These are phyloP conservation scores for Stropharia rugosoannulata DNA, from an alignment of 768 basidiomycete genomes.

Conservation along the genomic window DNA sequence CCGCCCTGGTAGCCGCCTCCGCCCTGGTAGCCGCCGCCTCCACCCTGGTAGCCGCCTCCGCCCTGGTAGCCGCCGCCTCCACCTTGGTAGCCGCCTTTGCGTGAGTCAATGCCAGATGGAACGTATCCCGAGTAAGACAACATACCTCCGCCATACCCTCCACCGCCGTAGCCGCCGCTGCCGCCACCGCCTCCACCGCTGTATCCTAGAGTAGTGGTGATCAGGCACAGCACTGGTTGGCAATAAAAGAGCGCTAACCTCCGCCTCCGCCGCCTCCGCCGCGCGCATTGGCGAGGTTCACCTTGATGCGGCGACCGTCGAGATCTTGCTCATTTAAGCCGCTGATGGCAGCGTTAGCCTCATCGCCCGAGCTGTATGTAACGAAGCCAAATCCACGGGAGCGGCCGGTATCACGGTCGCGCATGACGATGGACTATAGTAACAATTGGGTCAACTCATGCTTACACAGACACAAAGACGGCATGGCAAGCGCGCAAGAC, in stretches of 20 bases:
- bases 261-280: slow-evolving; percentile 54
- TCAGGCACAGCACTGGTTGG: slow-evolving; percentile 3
- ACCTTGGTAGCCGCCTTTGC: not conserved
- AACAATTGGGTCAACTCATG: slow-evolving; percentile 38
- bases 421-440: slow-evolving; percentile 92
- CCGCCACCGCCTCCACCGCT: slow-evolving; percentile 20
- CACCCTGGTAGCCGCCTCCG: slow-evolving; percentile 18
- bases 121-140: too few species aligned
- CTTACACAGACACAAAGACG: slow-evolving; percentile 23
- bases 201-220: slow-evolving; percentile 20
- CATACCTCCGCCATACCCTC: slow-evolving; percentile 20
- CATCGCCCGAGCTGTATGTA: slow-evolving; percentile 57
- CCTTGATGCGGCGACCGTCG: slow-evolving; percentile 89
- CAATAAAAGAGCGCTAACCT: slow-evolving; percentile 17
- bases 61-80: slow-evolving; percentile 21
- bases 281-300: slow-evolving; percentile 80
- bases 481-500: slow-evolving; percentile 22
- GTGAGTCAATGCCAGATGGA: too few species aligned
- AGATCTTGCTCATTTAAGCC: slow-evolving; percentile 87
- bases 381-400: slow-evolving; percentile 98
- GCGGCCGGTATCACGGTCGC: slow-evolving; percentile 96
- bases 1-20: slow-evolving; percentile 17
- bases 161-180: slow-evolving; percentile 2
- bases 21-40: slow-evolving; percentile 10
- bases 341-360: slow-evolving; percentile 78